These are phyloP conservation scores for Tolypocladium pustulatum DNA, from an alignment of 2,329 filamentous ascomycete species.

Conservation along the genomic window DNA sequence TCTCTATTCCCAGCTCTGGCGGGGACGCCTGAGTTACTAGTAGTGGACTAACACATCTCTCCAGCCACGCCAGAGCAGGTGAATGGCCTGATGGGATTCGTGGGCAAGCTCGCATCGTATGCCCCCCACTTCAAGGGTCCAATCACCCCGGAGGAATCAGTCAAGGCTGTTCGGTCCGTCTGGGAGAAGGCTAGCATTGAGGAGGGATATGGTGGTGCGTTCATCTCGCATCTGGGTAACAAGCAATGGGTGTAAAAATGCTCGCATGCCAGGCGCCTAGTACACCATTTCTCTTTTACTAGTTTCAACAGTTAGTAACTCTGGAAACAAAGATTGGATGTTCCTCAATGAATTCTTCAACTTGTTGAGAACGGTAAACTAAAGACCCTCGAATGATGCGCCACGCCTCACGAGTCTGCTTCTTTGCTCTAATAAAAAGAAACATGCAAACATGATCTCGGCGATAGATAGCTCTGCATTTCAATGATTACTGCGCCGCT, in stretches of 20 bases:
- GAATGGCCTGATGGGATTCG: conserved; percentile 10
- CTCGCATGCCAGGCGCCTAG: too few relatives aligned
- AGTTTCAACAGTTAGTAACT: too few relatives aligned
- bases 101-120: conserved; percentile 21
- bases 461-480: too few relatives aligned
- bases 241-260: conserved; percentile 37
- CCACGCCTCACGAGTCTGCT: too few relatives aligned
- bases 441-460: too few relatives aligned
- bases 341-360: too few relatives aligned
- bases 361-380: too few relatives aligned
- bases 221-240: conserved; percentile 42
- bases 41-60: neutral
- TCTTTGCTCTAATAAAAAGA: too few relatives aligned
- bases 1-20: neutral
- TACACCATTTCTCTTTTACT: too few relatives aligned
- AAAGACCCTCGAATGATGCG: too few relatives aligned
- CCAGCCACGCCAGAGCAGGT: conserved; percentile 16
- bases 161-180: conserved; percentile 21
- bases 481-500: too few relatives aligned
- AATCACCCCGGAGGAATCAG: conserved; percentile 23
- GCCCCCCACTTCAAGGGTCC: conserved; percentile 27
- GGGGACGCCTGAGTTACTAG: neutral
- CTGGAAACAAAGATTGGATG: too few relatives aligned
- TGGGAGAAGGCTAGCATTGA: conserved; percentile 28
- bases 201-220: conserved; percentile 35